Evolutionary conservation across 2,329 filamentous ascomycete species (phyloP).

Genomic region (Graphiopsis chlorocephala): DNA sequence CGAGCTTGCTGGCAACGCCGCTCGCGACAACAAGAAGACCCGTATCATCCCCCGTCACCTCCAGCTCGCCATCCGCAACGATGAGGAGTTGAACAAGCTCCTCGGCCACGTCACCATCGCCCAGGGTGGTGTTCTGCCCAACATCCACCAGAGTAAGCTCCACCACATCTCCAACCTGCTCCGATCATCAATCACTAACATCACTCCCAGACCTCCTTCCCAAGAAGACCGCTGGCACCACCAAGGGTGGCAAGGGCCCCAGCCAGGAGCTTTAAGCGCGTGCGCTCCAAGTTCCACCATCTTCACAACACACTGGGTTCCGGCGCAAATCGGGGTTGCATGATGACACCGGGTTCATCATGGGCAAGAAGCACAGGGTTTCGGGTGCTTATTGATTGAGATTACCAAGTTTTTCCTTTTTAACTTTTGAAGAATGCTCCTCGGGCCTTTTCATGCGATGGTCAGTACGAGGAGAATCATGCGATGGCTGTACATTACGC

Average conservation of each 20-base stretch:
- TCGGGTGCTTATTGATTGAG: conserved; percentile 18
- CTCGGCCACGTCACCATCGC: conserved; percentile 94
- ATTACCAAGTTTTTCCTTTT: conserved; percentile 13
- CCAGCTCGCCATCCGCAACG: conserved; percentile 98
- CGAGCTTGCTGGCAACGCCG: conserved; percentile 96
- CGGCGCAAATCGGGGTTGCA: conserved; percentile 33
- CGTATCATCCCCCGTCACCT: conserved; percentile 99
- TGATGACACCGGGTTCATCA: conserved; percentile 36
- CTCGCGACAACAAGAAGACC: conserved; percentile 99
- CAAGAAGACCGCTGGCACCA: conserved; percentile 76
- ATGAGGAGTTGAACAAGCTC: conserved; percentile 99
- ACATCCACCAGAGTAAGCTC: conserved; percentile 89
- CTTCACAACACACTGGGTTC: conserved; percentile 24
- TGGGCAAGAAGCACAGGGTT: conserved; percentile 18
- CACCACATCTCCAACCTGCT: conserved; percentile 9
- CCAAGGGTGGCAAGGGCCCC: conserved; percentile 79
- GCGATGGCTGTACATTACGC: conserved; percentile 17
- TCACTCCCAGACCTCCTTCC: conserved; percentile 77
- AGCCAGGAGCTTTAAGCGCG: conserved; percentile 87
- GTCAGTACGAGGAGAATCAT: conserved; percentile 13
- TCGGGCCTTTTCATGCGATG: conserved; percentile 16
- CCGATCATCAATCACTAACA: conserved; percentile 39
- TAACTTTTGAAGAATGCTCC: conserved; percentile 15
- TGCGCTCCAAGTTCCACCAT: conserved; percentile 10
- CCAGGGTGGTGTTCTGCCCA: conserved; percentile 93